Evolutionary conservation across 108 stramenopile genomes (phyloP), one percentile per base, ranked within the genome.

Genomic region (Pelagomonas calceolata): DNA sequence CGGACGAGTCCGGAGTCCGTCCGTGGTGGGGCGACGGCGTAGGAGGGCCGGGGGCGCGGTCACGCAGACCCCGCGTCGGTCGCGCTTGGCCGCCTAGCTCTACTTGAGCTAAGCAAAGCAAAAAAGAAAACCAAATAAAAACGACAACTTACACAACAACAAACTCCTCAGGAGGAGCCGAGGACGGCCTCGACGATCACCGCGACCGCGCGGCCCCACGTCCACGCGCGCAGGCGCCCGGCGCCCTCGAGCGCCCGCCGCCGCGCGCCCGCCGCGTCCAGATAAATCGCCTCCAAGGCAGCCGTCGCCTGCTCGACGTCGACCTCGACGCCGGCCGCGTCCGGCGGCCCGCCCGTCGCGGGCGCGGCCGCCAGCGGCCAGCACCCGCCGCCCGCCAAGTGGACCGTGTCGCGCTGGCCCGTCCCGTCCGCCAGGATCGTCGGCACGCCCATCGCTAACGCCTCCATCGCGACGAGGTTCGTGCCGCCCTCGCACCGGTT

Each of bases 391-490:
- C 70, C 63, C 30, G 65, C n/a, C 63, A 29, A 35, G 34, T 71
- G 31, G 33, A 71, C 45, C 34, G 65, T 34, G 64, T 71, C 70
- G 26, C 7, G 21, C 32, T 65, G 63, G 32, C 70, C 70, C 33
- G 70, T 71, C 36, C 39, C 39, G 26, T 4, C 12, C 26, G 63
- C 30, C 34, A 71, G 10, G n/a, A 64, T 36, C 10, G 26, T 26
- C 18, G 36, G 64, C 32, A 65, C 64, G 26, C 45, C 45, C 32
- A 34, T 37, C 4, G 36, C 70, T 26, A 65, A 34, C 5, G 64
- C 64, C 34, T 71, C 70, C 70, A 71, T 71, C 21, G 64, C 63
- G 26, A 71, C 70, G 63, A 71, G 36, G 70, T 71, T 71, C 64
- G 70, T 71, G 10, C 70, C 70, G 26, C 70, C 70, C 64, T 71